Conservation (phyloP, 768 basidiomycete species). For the Austroboletus festivus region DNA sequence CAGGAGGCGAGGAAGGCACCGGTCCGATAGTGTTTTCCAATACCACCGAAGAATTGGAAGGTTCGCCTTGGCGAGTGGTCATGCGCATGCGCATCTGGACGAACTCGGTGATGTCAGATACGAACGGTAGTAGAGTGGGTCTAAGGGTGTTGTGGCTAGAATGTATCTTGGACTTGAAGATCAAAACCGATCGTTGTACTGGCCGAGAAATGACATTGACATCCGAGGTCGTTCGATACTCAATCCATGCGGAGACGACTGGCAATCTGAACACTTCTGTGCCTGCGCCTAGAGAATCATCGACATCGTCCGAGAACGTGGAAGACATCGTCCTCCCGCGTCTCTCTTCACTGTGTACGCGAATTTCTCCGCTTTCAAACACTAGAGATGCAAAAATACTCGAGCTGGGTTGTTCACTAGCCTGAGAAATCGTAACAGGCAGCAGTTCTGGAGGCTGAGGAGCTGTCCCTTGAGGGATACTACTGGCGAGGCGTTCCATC, state of each 20-base stretch:
- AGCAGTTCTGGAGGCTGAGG: constrained; percentile 7
- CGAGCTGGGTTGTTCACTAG: constrained; percentile 43
- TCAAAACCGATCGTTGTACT: constrained; percentile 55
- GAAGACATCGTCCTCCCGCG: constrained; percentile 38
- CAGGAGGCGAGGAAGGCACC: constrained; percentile 19
- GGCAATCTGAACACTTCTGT: constrained; percentile 73
- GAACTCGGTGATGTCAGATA: constrained; percentile 68
- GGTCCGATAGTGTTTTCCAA: constrained; percentile 5
- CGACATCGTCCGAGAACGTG: no score
- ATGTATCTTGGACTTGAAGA: constrained; percentile 87
- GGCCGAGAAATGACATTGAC: constrained; percentile 35
- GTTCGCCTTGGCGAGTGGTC: constrained; percentile 31
- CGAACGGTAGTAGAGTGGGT: constrained; percentile 81
- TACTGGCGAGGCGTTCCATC: constrained; percentile 63
- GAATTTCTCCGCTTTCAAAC: constrained; percentile 84
- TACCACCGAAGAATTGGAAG: constrained; percentile 11
- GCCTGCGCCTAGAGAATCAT: no score
- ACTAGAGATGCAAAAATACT: constrained; percentile 63
- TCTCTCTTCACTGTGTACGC: constrained; percentile 56
- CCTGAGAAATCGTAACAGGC: constrained; percentile 4
- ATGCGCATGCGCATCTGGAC: constrained; percentile 70
- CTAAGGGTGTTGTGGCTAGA: constrained; percentile 82
- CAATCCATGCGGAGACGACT: constrained; percentile 75
- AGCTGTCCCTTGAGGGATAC: constrained; percentile 39
- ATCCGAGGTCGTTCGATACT: constrained; percentile 62